These are phyloP conservation scores for Solanum okadae DNA, from an alignment of 257 asterid species.

Conservation along the genomic window DNA sequence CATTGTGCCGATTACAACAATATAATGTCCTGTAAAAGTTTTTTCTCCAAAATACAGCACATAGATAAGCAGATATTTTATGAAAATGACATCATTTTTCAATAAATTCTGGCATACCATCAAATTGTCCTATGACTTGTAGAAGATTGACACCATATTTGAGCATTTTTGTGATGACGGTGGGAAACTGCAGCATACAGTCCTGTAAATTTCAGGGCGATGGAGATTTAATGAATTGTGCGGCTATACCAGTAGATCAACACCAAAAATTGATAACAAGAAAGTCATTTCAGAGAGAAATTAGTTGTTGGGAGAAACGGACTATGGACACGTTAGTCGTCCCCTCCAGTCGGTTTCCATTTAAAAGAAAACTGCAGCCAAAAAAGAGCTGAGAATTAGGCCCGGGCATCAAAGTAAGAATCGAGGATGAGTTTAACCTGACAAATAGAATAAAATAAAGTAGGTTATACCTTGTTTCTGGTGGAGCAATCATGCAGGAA, in stretches of 20 bases:
- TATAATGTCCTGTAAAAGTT: neutral
- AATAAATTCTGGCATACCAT: neutral
- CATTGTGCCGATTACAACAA: neutral
- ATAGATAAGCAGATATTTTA: neutral
- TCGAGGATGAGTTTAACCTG: neutral
- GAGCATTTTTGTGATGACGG: neutral
- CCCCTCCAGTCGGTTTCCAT: slow-evolving; percentile 1
- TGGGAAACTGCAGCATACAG: neutral
- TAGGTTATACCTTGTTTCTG: neutral
- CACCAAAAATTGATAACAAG: neutral
- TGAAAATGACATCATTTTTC: neutral
- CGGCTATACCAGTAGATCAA: too few relatives aligned
- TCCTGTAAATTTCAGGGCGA: neutral
- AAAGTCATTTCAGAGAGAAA: neutral
- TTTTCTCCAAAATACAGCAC: neutral
- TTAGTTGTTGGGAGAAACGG: neutral
- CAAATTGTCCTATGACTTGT: neutral
- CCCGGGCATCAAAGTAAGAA: neutral
- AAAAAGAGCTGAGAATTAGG: neutral
- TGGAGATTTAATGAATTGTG: neutral
- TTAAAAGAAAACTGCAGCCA: neutral
- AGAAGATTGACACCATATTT: slow-evolving; percentile 4
- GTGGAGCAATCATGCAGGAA: neutral
- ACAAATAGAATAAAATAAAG: neutral
- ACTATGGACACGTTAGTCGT: neutral